Base-by-base conservation (phyloP, 495 filamentous ascomycete species). In the Bombardia bombarda region DNA sequence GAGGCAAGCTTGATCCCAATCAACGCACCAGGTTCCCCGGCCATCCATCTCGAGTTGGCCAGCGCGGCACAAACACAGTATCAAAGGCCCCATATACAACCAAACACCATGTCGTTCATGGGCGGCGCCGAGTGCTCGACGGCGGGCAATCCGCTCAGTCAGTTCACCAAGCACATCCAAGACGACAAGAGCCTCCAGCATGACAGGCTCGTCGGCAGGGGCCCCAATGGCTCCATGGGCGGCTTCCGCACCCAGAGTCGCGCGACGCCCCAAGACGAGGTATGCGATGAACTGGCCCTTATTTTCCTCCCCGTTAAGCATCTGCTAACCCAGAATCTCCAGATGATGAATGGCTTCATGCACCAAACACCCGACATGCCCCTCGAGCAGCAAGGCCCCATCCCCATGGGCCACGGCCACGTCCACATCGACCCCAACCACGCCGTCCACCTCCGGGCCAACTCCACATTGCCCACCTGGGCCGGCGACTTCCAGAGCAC, bases 51-150 rank as follows among this genome's bases (percentile, higher is more conserved):
- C n/a, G n/a, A n/a, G 18, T 17, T 19, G 7, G 32, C 14, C n/a
- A 34, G 14, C n/a, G 18, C 38, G 10, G 16, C 24, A 17, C 23
- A 30, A 17, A 17, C n/a, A 18, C n/a, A 18, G 5, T 14, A 14
- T 2, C 38, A 3, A 17, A 17, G 8, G 8, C 36, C n/a, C 9
- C 23, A 19, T 7, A 30, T 35, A 18, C 17, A 14, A n/a, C 42
- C 23, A 23, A 33, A 43, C 45, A 69, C 40, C 49, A 95, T 95
- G 92, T 93, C 89, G 18, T 95, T 98, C 61, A 75, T 95, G 49
- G 86, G 49, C 65, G 90, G 90, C 52, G 86, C 89, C 51, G 92
- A 97, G 67, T 98, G 92, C 73, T 97, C 92, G 36, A 95, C 92
- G 32, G 89, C 86, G 41, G 87, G 82, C 55, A 98, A 97, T 65